Percentiles rank a stretch among this genome's conserved stretches.
Evolutionary conservation across 1,284 basidiomycete species (phyloP).

Genomic region (Fomitopsis schrenkii): DNA sequence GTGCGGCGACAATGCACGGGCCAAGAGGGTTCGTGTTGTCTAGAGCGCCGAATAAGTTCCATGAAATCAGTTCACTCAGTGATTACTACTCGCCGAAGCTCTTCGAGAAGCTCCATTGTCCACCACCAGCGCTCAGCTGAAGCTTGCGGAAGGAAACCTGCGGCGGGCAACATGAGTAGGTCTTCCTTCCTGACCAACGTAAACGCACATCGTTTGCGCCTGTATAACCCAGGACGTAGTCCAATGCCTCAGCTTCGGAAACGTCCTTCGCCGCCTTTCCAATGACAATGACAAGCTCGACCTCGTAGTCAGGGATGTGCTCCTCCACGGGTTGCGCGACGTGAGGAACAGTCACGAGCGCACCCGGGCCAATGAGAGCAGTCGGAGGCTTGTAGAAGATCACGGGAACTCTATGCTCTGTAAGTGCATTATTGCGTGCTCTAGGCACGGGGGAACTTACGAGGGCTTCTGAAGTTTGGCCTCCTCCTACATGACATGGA

Average conservation of each 20-base stretch:
- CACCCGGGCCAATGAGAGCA: conserved; percentile 68
- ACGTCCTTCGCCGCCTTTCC: conserved; percentile 80
- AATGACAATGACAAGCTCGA: conserved; percentile 84
- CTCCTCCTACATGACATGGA: conserved; percentile 45
- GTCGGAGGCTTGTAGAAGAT: conserved; percentile 80
- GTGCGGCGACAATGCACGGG: conserved; percentile 69
- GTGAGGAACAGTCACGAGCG: conserved; percentile 63
- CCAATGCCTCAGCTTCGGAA: conserved; percentile 67
- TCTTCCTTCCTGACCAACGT: background rate
- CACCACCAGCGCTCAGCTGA: conserved; percentile 66
- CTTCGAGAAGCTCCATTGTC: conserved; percentile 86
- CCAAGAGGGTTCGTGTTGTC: conserved; percentile 77
- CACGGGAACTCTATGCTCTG: conserved; percentile 39
- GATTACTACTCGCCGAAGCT: conserved; percentile 54
- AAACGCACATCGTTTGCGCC: conserved; percentile 70
- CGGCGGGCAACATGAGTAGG: conserved; percentile 32
- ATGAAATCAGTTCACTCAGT: background rate
- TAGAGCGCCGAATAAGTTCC: conserved; percentile 19
- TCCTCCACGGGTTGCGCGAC: conserved; percentile 67
- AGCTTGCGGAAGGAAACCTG: conserved; percentile 71
- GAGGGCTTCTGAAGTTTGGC: conserved; percentile 57
- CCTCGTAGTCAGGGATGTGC: conserved; percentile 83
- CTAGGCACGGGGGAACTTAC: conserved; percentile 36
- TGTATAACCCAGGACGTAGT: conserved; percentile 81
- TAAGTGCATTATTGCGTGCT: background rate